A percentile compares a stretch with the other conserved stretches of the same genome.
These are phyloP conservation scores for Hypoxylon rickii DNA, from an alignment of 495 filamentous ascomycete genomes.

Conservation along the genomic window DNA sequence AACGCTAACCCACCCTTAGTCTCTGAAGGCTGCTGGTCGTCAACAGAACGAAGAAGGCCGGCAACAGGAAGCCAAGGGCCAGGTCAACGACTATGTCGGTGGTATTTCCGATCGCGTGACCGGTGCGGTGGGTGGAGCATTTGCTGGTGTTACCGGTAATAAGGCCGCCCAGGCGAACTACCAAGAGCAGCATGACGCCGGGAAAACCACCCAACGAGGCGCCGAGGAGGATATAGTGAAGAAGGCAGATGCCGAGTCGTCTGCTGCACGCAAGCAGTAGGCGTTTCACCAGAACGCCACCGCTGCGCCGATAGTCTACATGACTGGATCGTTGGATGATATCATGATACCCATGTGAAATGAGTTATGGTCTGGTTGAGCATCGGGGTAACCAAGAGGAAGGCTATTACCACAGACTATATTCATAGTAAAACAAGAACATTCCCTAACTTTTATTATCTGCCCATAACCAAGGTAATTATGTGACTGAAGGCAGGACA, in stretches of 20 bases:
- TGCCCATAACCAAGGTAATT: no score
- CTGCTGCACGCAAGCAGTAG: slow-evolving; percentile 15
- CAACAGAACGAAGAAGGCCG: slow-evolving; percentile 83
- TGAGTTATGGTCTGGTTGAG: background rate
- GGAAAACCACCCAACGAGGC: slow-evolving; percentile 84
- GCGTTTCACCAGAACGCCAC: background rate
- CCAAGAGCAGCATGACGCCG: slow-evolving; percentile 74
- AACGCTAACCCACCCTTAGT: slow-evolving; percentile 35
- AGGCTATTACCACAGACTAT: background rate
- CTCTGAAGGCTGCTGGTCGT: slow-evolving; percentile 70
- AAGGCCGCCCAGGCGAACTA: slow-evolving; percentile 61
- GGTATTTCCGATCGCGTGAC: slow-evolving; percentile 73
- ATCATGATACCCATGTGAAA: slow-evolving; percentile 36
- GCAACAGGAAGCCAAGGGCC: slow-evolving; percentile 80
- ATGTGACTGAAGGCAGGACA: no score
- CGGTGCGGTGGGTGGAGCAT: slow-evolving; percentile 70
- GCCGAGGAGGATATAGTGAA: slow-evolving; percentile 83
- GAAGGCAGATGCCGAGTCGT: slow-evolving; percentile 55
- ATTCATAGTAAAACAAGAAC: background rate
- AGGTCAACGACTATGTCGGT: slow-evolving; percentile 73
- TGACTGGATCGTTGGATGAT: background rate
- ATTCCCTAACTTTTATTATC: no score
- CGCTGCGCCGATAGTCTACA: background rate
- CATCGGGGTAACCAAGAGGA: no score
- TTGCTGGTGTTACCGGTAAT: slow-evolving; percentile 75